phyloP scores from a whole-genome alignment of 139 green algal species.

The Chlamydomonas sphaeroides region DNA sequence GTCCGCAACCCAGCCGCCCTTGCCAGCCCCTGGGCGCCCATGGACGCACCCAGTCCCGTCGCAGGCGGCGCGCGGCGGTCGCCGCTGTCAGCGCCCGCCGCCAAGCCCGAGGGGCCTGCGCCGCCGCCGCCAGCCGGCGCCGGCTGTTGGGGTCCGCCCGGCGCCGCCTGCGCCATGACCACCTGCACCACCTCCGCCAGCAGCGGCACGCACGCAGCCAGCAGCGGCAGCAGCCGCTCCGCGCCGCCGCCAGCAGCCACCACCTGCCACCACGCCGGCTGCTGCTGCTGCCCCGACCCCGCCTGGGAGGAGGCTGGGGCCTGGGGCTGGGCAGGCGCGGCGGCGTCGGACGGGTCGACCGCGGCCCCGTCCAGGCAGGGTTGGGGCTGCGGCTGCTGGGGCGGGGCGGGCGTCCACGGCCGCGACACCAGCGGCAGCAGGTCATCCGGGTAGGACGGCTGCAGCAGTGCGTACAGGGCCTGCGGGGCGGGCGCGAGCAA shows the following conservation, averaged over 20 bases:
- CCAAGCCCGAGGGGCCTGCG: no score
- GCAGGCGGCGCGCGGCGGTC: neutral
- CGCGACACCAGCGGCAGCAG: conserved; percentile 23
- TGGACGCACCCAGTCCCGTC: no score
- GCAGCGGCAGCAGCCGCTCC: conserved; percentile 29
- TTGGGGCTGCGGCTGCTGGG: neutral
- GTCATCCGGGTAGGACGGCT: conserved; percentile 46
- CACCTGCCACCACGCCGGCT: conserved; percentile 27
- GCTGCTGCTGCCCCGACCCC: neutral
- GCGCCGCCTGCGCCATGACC: conserved; percentile 32
- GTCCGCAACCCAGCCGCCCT: no score
- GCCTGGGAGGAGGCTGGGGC: neutral
- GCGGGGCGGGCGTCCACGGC: conserved; percentile 3
- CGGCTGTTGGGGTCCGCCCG: neutral
- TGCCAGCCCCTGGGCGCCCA: no score
- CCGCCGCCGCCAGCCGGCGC: neutral
- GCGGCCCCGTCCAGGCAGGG: no score
- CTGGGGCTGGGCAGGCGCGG: neutral
- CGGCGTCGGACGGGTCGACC: no score
- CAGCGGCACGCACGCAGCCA: conserved; percentile 46
- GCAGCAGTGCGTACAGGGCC: conserved; percentile 63
- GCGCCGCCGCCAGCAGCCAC: conserved; percentile 11
- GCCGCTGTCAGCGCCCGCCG: no score
- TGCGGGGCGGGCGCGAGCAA: neutral
- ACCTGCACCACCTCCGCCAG: conserved; percentile 50